These are phyloP conservation scores for Volutella citrinella DNA, from an alignment of 2,329 filamentous ascomycete genomes.

Conservation along the genomic window DNA sequence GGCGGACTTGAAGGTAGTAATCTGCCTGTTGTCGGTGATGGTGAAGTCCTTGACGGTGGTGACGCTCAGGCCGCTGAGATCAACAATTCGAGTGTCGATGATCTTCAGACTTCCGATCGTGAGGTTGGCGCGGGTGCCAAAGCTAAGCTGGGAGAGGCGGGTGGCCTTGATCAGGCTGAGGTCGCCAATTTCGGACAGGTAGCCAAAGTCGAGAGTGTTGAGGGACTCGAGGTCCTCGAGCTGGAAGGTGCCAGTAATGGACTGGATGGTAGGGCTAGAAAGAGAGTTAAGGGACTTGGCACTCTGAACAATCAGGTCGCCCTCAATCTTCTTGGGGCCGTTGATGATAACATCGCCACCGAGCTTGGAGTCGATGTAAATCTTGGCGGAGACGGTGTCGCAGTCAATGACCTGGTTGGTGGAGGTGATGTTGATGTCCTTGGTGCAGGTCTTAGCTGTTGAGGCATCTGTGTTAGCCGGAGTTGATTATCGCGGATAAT, in stretches of 20 bases:
- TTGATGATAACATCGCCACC: slow-evolving; percentile 59
- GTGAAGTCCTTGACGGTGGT: slow-evolving; percentile 67
- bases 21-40: slow-evolving; percentile 86
- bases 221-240: slow-evolving; percentile 69
- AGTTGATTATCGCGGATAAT: too few species aligned
- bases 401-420: slow-evolving; percentile 64
- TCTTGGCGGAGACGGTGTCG: slow-evolving; percentile 64
- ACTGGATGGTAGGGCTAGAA: slow-evolving; percentile 55
- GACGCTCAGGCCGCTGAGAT: slow-evolving; percentile 78
- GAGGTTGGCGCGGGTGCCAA: slow-evolving; percentile 57
- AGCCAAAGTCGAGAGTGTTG: slow-evolving; percentile 62
- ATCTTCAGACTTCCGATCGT: slow-evolving; percentile 69
- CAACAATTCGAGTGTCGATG: slow-evolving; percentile 79
- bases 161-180: slow-evolving; percentile 74
- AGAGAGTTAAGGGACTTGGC: slow-evolving; percentile 58
- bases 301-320: slow-evolving; percentile 61
- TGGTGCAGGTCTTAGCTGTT: slow-evolving; percentile 36
- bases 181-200: slow-evolving; percentile 61
- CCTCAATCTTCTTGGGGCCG: slow-evolving; percentile 55
- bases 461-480: slow-evolving; percentile 4
- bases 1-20: slow-evolving; percentile 73
- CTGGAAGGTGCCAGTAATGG: slow-evolving; percentile 68
- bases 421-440: slow-evolving; percentile 61
- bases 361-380: slow-evolving; percentile 60
- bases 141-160: slow-evolving; percentile 46